Conservation (phyloP, 805 yeast genomes). For the Blastobotrys chiropterorum region DNA sequence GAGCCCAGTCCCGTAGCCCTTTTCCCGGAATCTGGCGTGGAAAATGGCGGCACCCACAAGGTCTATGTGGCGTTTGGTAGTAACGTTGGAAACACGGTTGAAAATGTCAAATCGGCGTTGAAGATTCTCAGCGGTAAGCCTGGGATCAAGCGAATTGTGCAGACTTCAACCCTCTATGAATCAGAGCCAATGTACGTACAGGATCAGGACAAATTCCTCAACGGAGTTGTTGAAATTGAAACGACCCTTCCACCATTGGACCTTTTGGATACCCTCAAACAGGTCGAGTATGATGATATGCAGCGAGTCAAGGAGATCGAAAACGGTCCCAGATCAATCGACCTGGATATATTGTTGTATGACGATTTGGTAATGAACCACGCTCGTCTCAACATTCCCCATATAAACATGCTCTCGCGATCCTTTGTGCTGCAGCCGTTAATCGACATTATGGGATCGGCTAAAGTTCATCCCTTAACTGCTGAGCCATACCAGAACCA, state of each 20-base stretch:
- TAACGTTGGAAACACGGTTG: constrained; percentile 66
- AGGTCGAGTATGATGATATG: constrained; percentile 68
- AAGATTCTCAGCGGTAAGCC: constrained; percentile 36
- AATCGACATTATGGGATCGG: constrained; percentile 69
- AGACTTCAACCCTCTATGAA: constrained; percentile 73
- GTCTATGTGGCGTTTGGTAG: constrained; percentile 87
- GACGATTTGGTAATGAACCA: constrained; percentile 52
- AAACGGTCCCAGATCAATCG: constrained; percentile 91
- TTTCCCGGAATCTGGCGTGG: constrained; percentile 20
- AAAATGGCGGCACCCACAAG: constrained; percentile 33
- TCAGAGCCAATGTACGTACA: constrained; percentile 89
- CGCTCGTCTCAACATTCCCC: constrained; percentile 69
- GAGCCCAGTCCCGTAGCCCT: constrained; percentile 9
- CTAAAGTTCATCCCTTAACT: constrained; percentile 71
- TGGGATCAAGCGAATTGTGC: constrained; percentile 40
- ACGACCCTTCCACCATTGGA: constrained; percentile 62
- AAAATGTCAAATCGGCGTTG: constrained; percentile 54
- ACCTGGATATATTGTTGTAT: constrained; percentile 77
- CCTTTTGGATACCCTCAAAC: constrained; percentile 55
- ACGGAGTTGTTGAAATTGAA: constrained; percentile 69
- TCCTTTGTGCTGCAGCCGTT: constrained; percentile 87
- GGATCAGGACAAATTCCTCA: constrained; percentile 75
- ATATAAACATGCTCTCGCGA: constrained; percentile 79
- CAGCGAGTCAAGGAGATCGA: constrained; percentile 70
- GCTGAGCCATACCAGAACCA: constrained; percentile 75